Evolutionary conservation across 2,329 filamentous ascomycete genomes (phyloP), one percentile per base, ranked within the genome.

Genomic region (Bipolaris gigantea): DNA sequence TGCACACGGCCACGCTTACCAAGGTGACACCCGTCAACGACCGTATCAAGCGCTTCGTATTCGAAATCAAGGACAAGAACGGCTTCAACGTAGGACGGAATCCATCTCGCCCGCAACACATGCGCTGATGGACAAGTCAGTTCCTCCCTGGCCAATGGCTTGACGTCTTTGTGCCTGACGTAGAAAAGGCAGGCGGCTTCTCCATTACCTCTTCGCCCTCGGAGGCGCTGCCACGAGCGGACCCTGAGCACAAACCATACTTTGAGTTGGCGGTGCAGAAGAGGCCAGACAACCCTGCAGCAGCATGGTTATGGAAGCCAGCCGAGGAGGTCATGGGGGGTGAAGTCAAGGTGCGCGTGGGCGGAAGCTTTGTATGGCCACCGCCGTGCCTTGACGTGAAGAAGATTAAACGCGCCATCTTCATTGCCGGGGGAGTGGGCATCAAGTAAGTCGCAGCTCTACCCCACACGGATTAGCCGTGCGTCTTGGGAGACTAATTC

Each of bases 101-200:
- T 60, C 62, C 63, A 59, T 63, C 59, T 63, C 55, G 61, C 63
- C 57, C 50, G 53, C 62, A 49, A 64, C 63, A 64, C 63, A 56
- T 61, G 53, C 57, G 63, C 65, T 71, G 65, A 70, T 67, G 60
- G 63, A 57, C 60, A 59, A 60, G 57, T 50, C 60, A 73, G 81
- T 95, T 94, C 75, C 80, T 86, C 5, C 85, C 92, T 5, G 92
- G 92, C 49, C 92, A 96, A 79, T 96, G 91, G 90, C 81, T 96
- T 51, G 92, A 96, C 71, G 86, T 91, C 6, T 87, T 89, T 71
- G 83, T 91, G 48, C 90, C 92, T 1, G 79, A 78, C 34, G 76
- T 90, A 40, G 66, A 81, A 39, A 85, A 88, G 70, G 86, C 90
- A 3, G 92, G 92, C 32, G 92, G 92, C 53, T 96, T 96, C 78